Percentiles rank a stretch among this genome's conserved stretches.
Conservation (phyloP, 805 yeast species). For the Myxozyma neotropica region DNA sequence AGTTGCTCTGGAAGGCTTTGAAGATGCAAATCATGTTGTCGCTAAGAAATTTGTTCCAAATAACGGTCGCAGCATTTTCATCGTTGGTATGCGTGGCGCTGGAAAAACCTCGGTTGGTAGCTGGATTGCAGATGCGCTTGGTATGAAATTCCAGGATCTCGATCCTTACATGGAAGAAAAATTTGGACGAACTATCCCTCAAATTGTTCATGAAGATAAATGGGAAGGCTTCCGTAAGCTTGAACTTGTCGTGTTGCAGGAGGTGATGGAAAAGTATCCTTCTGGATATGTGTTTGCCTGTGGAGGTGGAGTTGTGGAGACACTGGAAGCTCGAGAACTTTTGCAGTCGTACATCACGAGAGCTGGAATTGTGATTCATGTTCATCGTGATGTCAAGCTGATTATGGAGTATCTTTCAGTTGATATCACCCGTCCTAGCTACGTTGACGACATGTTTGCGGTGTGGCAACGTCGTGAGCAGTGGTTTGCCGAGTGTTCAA, state of each 20-base stretch:
- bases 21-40: conserved; percentile 12
- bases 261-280: conserved; percentile 49
- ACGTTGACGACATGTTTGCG: conserved; percentile 70
- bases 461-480: conserved; percentile 84
- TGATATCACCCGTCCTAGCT: conserved; percentile 89
- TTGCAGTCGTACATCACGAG: conserved; percentile 56
- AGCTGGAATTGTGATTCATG: conserved; percentile 83
- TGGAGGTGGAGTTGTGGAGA: conserved; percentile 96
- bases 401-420: conserved; percentile 71
- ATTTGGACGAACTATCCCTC: conserved; percentile 45
- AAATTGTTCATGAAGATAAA: conserved; percentile 63
- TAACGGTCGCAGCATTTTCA: conserved; percentile 33
- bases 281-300: conserved; percentile 76
- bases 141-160: conserved; percentile 71
- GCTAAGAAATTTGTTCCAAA: conserved; percentile 27
- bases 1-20: conserved; percentile 66
- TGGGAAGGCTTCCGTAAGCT: conserved; percentile 84
- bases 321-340: conserved; percentile 61
- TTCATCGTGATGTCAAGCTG: conserved; percentile 83
- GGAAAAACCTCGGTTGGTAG: conserved; percentile 87
- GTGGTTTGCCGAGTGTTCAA: conserved; percentile 80
- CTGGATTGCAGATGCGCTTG: conserved; percentile 72
- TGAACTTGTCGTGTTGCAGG: conserved; percentile 62
- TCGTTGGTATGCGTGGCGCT: conserved; percentile 96
- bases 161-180: conserved; percentile 70